Evolutionary conservation across 371 early-diverging fungal species (phyloP), one percentile per base, ranked within the genome.

Genomic region (Actinomucor elegans): DNA sequence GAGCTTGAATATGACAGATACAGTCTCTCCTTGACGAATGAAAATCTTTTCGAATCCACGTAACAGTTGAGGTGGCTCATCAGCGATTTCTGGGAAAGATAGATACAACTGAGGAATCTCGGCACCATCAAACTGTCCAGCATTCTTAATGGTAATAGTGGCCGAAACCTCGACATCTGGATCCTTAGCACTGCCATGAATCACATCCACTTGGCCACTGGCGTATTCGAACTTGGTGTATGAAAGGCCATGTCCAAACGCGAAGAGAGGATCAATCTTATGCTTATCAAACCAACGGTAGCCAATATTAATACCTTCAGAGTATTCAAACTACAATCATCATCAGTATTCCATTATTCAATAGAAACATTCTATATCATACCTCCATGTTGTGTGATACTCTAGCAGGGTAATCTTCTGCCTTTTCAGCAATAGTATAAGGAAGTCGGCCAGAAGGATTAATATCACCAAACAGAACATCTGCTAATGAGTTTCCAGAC

Each of bases 391-490:
- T 41, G 15, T 29, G 40, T 17, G 40, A 28, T 24, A 58, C 51
- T 5, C 36, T 53, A 14, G 58, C 59, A 53, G 59, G 55, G 49
- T 81, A 85, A 48, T 84, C 75, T 14, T 41, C 34, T 15, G 51
- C 34, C 4, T 62, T 37, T 24, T 60, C 61, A 32, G 66, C 71
- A 60, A 85, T 79, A 12, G 83, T 82, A 54, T 81, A 84, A 11
- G 88, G 88, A 10, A 87, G 60, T 21, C 80, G 68, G 8, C 80
- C 77, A 17, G 80, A 79, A 14, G 88, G 88, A 48, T 84, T 85
- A 31, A 78, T 66, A 40, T 72, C 70, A 29, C 86, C 88, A 65
- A 84, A 85, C 5, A 87, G 58, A 8, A 87, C 65, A 55, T 83
- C 82, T 2, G 83, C 79, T 21, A 87, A 59, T 14, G 83, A 66